Evolutionary conservation across 1,139 yeast genomes (phyloP).

Genomic region (Debaryomyces robertsiae): DNA sequence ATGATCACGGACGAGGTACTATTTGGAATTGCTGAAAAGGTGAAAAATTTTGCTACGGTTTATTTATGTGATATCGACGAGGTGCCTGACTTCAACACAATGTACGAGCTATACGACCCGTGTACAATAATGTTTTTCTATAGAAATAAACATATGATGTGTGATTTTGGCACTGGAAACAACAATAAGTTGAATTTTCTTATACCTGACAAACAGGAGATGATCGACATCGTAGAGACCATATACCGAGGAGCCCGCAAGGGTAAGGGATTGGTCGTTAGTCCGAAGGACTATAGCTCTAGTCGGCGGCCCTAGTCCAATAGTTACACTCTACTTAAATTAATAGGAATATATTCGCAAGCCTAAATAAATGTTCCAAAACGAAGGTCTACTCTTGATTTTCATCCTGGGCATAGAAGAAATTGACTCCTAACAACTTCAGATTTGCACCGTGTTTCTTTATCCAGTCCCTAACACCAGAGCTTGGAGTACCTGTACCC

Average conservation of each 20-base stretch:
- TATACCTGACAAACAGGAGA: conserved; percentile 79
- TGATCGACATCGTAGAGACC: conserved; percentile 89
- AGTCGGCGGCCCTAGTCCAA: conserved; percentile 18
- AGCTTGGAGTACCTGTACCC: conserved; percentile 80
- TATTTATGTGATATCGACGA: conserved; percentile 86
- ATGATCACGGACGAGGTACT: conserved; percentile 89
- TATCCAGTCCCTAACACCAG: conserved; percentile 76
- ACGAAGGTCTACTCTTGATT: conserved; percentile 33
- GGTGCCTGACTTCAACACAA: conserved; percentile 87
- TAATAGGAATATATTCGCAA: neutral
- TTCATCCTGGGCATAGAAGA: conserved; percentile 72
- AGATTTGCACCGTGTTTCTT: conserved; percentile 60
- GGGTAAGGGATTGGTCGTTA: conserved; percentile 88
- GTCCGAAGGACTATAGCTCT: conserved; percentile 68
- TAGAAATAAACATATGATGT: conserved; percentile 95
- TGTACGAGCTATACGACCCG: conserved; percentile 93
- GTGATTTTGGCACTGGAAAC: conserved; percentile 98
- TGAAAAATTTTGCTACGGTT: conserved; percentile 83
- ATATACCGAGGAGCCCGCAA: conserved; percentile 88
- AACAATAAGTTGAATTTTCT: conserved; percentile 88
- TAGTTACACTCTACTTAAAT: conserved; percentile 4
- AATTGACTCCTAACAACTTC: conserved; percentile 74
- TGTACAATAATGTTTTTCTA: conserved; percentile 92
- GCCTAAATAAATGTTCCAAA: neutral
- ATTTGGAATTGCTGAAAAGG: conserved; percentile 77